Percentiles rank a stretch among this genome's conserved stretches.
These are phyloP conservation scores for Bocquillonia castaneifolia DNA, from an alignment of 441 rosid genomes.

Conservation along the genomic window DNA sequence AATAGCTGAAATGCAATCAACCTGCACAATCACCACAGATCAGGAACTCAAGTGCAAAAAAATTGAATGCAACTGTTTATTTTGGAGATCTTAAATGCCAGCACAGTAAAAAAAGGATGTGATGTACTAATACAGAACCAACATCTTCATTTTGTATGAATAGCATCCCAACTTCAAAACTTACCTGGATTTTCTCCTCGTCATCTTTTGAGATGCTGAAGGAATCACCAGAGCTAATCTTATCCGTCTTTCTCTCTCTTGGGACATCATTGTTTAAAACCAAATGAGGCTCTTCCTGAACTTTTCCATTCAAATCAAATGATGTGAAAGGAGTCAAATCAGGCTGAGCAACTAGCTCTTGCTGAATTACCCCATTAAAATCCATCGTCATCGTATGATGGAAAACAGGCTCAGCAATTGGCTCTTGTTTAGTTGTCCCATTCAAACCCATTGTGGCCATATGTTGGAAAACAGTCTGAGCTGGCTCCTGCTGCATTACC, in stretches of 20 bases:
- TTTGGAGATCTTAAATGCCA: neutral
- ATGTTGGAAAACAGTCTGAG: constrained; percentile 30
- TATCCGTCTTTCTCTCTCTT: constrained; percentile 35
- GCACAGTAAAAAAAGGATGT: neutral
- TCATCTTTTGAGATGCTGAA: constrained; percentile 57
- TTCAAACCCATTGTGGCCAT: constrained; percentile 54
- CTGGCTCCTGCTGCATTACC: constrained; percentile 37
- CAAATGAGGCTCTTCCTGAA: constrained; percentile 46
- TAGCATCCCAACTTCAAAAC: neutral
- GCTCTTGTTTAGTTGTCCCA: constrained; percentile 44
- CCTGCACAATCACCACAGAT: constrained; percentile 40
- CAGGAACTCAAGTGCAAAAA: neutral
- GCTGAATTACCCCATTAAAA: constrained; percentile 52
- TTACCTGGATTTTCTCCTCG: constrained; percentile 76
- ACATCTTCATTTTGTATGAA: neutral
- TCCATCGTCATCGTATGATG: constrained; percentile 41
- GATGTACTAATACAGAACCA: neutral
- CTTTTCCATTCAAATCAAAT: constrained; percentile 68
- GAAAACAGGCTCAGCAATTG: constrained; percentile 31
- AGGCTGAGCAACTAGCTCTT: constrained; percentile 38
- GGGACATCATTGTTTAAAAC: constrained; percentile 27
- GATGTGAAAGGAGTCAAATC: constrained; percentile 31
- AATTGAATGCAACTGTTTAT: neutral
- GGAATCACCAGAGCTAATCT: constrained; percentile 31
- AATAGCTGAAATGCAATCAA: constrained; percentile 66